Evolutionary conservation across 208 protist genomes (phyloP), one percentile per base, ranked within the genome.

Genomic region (Porcisia hertigi): DNA sequence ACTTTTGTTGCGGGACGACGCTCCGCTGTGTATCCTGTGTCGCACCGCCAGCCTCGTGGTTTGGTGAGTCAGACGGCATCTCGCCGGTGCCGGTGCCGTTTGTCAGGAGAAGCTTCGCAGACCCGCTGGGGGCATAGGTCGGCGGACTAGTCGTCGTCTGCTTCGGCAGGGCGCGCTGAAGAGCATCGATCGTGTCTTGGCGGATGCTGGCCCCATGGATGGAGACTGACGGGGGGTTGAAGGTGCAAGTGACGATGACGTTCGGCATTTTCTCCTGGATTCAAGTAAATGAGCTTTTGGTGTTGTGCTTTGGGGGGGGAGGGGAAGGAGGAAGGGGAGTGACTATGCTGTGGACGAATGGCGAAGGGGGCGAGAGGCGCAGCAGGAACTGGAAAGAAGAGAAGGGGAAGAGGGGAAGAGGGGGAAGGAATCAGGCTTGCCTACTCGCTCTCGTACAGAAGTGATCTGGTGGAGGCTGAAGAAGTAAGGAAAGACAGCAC

Each of bases 181-280:
- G 83, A 20, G 79, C 79, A n/a, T 94, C 82, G 47, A 96, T 83
- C 1, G 90, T 94, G 76, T 94, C 92, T 71, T 94, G 88, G 39
- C 89, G 88, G 16, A 96, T 86, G 70, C 79, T 90, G 20, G 88
- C 82, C 53, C 92, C 92, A 52, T 90, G 81, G 52, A 96, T 86
- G 41, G 83, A 81, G 63, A 97, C 62, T 14, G 81, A 59, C 0
- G 92, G 92, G 12, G 92, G 92, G 77, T 97, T 95, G 79, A 95
- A 97, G 72, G 80, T 83, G 79, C 87, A 92, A 55, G 81, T 93
- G 23, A 97, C 88, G 71, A 94, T 81, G 43, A 97, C 85, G 84
- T 95, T 92, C 55, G 92, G 92, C 92, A 97, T 96, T 47, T 43
- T 77, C 14, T 11, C 67, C 18, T 23, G 64, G 43, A 45, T 23